Base-by-base conservation (phyloP, 371 early-diverging fungal species). In the Mucor indicus region DNA sequence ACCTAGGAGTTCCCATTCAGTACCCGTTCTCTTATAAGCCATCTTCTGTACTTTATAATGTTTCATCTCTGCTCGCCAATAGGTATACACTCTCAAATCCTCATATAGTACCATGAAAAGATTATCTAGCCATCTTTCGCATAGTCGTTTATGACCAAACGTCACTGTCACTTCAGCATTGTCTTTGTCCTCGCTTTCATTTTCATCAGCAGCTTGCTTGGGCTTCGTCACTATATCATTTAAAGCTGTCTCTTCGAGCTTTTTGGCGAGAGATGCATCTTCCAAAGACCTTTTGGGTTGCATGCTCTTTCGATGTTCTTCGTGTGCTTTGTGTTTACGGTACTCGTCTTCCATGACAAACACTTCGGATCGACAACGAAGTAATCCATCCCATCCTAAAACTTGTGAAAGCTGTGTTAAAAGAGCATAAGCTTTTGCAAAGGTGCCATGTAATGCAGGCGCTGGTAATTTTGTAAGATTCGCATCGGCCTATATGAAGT, bases 321-420 rank as follows among this genome's bases (percentile, higher is more conserved):
- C 84, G 17, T 76, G 76, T 35, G 80, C 78, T 53, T 84, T 85
- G 39, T 83, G 83, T 63, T 82, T 77, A 29, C 93, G 73, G 59
- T 97, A 97, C 62, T 97, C 98, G 52, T 96, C 98, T 50, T 97
- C 98, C 98, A 97, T 97, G 7, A 97, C 96, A 74, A 97, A 97
- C 11, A 90, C 93, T 35, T 72, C 60, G 8, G 93, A 91, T 35
- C 98, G 79, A 44, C 84, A 86, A 43, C 78, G 75, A 39, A 97
- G 74, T 38, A 97, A 68, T 60, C 94, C 94, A 51, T 97, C 96
- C 98, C 98, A 97, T 8, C 96, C 96, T 53, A 91, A 85, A 35
- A 83, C 82, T 30, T 83, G 72, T 19, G 88, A 91, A 15, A 97
- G 75, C 17, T 71, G 69, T 12, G 93, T 87, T 52, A 97, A 69